Conservation (phyloP, 2,329 filamentous ascomycete species). For the Pseudogymnoascus sp. region DNA sequence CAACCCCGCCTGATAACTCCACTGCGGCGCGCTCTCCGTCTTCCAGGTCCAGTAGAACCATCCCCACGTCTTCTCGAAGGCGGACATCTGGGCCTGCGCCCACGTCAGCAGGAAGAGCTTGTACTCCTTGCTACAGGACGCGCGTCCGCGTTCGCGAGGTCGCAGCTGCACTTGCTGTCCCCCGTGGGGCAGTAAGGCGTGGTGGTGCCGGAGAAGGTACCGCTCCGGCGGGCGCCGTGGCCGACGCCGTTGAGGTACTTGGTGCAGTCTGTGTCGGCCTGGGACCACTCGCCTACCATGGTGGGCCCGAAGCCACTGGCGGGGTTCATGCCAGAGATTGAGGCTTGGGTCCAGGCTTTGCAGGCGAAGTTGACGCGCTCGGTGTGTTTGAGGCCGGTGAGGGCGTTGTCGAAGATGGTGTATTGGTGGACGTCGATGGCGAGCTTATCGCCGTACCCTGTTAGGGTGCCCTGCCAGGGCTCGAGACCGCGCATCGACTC, state of each 20-base stretch:
- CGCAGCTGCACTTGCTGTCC: slow-evolving; percentile 64
- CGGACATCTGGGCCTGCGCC: slow-evolving; percentile 91
- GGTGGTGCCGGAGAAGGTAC: slow-evolving; percentile 69
- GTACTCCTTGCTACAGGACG: slow-evolving; percentile 65
- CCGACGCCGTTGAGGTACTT: slow-evolving; percentile 82
- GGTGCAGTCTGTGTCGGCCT: slow-evolving; percentile 94
- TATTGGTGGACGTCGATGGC: slow-evolving; percentile 96
- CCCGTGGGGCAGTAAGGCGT: slow-evolving; percentile 68
- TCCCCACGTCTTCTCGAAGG: slow-evolving; percentile 87
- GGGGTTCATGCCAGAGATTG: slow-evolving; percentile 62
- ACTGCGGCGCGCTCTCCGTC: slow-evolving; percentile 78
- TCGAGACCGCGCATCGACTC: slow-evolving; percentile 89
- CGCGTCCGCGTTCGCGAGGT: slow-evolving; percentile 67
- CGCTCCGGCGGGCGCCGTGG: slow-evolving; percentile 85
- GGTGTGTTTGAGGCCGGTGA: slow-evolving; percentile 74
- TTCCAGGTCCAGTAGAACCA: slow-evolving; percentile 99
- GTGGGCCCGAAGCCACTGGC: slow-evolving; percentile 83
- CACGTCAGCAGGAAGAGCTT: slow-evolving; percentile 84
- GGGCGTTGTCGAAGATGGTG: slow-evolving; percentile 90
- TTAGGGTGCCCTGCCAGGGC: slow-evolving; percentile 84
- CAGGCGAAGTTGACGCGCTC: slow-evolving; percentile 86
- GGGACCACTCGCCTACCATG: slow-evolving; percentile 93
- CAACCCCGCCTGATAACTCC: slow-evolving; percentile 83
- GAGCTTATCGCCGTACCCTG: slow-evolving; percentile 59
- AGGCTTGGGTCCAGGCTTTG: slow-evolving; percentile 74